Conservation (phyloP, 2,329 filamentous ascomycete genomes). For the Cordyceps javanica region DNA sequence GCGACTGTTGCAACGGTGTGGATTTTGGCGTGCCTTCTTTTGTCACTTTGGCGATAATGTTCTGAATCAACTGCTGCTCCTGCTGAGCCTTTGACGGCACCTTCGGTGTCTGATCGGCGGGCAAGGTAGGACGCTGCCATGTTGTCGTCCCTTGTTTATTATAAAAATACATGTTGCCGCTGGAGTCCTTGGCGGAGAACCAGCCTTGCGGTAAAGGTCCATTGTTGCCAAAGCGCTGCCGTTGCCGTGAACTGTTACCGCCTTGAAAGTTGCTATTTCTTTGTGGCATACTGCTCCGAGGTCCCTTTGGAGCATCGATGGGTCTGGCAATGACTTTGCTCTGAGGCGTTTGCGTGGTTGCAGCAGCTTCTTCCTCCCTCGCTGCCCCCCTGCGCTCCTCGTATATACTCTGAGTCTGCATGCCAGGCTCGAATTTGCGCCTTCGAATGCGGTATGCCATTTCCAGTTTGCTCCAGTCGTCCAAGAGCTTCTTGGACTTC, state of each 20-base stretch:
- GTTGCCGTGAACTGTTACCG: conserved; percentile 30
- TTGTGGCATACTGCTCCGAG: conserved; percentile 54
- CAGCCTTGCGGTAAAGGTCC: conserved; percentile 72
- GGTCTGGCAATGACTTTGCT: conserved; percentile 39
- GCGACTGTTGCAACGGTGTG: conserved; percentile 36
- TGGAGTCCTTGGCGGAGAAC: conserved; percentile 67
- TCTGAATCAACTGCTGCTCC: conserved; percentile 69
- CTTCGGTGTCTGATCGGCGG: conserved; percentile 57
- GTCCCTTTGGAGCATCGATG: conserved; percentile 51
- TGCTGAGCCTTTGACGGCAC: conserved; percentile 56
- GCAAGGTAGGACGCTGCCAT: conserved; percentile 70
- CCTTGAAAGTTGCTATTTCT: conserved; percentile 47
- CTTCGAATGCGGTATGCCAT: conserved; percentile 89
- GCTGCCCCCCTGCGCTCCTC: conserved; percentile 54
- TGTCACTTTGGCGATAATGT: conserved; percentile 79
- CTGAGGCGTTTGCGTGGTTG: conserved; percentile 25
- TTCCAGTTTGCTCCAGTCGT: conserved; percentile 84
- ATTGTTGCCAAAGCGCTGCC: conserved; percentile 37
- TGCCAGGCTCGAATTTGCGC: conserved; percentile 73
- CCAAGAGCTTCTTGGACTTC: conserved; percentile 64
- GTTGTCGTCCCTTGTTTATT: conserved; percentile 70
- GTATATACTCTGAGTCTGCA: conserved; percentile 48
- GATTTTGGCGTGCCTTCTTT: conserved; percentile 53
- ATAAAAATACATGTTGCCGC: conserved; percentile 80
- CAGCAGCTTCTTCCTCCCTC: conserved; percentile 32